Base-by-base conservation (phyloP, 371 early-diverging fungal genomes). In the Amoeboaphelidium occidentale region DNA sequence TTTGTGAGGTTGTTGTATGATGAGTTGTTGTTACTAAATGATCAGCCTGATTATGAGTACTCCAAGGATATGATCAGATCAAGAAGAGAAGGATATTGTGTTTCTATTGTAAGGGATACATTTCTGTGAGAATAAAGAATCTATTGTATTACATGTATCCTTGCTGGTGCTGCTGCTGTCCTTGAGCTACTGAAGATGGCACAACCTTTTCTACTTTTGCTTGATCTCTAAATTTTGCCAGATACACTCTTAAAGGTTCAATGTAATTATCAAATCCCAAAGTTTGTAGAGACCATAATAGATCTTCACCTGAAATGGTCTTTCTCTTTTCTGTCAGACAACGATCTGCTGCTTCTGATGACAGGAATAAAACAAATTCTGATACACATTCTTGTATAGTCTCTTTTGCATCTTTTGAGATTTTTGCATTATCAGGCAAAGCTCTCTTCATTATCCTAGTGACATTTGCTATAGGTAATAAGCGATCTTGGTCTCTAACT, bases 251-350 rank as follows among this genome's bases (percentile, higher is more conserved):
- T 55, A 94, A 65, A n/a, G 82, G 78, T 53, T 93, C 96, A 13
- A 81, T 77, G 69, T 98, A 97, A 63, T 84, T 87, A 52, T 93
- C 96, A 69, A 99, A 94, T 1, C 98, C 97, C 51, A 99, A 74
- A 17, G 88, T 81, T 58, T 94, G 86, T 90, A 99, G 88, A 2
- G 99, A 93, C 82, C 93, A 88, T 45, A 99, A 68, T 28, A 99
- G 84, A 67, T 99, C 99, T 57, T 99, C 99, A n/a, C 97, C 96
- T 57, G 87, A 96, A 58, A 99, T 84, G 0, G 98, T 97, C 61
- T 98, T 98, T 51, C 98, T 71, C 65, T 93, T 91, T 67, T 97
- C 99, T 55, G 81, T 71, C 54, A 74, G 73, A 61, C 94, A 93
- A 42, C 90, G 75, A 58, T 96, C 92, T 64, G 84, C 79, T 10